Base-by-base conservation (phyloP, 805 yeast species). In the Candida pseudofarinosa region DNA sequence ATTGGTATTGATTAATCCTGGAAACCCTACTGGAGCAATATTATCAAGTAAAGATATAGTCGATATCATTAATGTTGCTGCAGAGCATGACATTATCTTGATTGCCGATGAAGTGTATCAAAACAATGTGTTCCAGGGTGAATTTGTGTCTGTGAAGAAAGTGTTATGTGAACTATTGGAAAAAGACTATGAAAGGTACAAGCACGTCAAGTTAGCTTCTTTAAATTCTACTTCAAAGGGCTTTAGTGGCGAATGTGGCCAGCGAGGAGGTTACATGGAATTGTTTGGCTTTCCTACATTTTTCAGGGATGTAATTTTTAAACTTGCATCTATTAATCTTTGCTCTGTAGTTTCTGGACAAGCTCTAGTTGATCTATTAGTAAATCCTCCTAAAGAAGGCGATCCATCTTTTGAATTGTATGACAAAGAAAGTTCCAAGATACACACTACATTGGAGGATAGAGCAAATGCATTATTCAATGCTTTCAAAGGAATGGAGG, bases 191-290 rank as follows among this genome's bases (percentile, higher is more conserved):
- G 82, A 82, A 16, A 53, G 63, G 26, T 91, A 80, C 62, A 76
- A 76, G 38, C 71, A 80, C 47, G 91, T 93, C 33, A 96, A 88
- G 61, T 74, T 93, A 45, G 97, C 95, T 2, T 90, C 98, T 1
- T 71, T 93, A 53, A 98, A 93, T 65, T 89, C 98, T n/a, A 88
- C 96, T 35, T 91, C 98, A 10, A 93, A 93, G 67, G 99, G 99
- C 63, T 88, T 89, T 53, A 78, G 88, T 49, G 99, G 99, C 49
- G 99, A 93, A 68, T 93, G 99, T 76, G 99, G 99, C 47, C 99
- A 93, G 71, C 82, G 99, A 68, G 99, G 98, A 55, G 99, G 99
- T 4, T 93, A 90, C 72, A 86, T 93, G 93, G 99, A 93, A 66
- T 68, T 90, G 5, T 77, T 83, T 8, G 97, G 97, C 1, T 86